A percentile compares a stretch with the other conserved stretches of the same genome.
Conservation (phyloP, 2,329 filamentous ascomycete genomes). For the Fusarium aywerte region DNA sequence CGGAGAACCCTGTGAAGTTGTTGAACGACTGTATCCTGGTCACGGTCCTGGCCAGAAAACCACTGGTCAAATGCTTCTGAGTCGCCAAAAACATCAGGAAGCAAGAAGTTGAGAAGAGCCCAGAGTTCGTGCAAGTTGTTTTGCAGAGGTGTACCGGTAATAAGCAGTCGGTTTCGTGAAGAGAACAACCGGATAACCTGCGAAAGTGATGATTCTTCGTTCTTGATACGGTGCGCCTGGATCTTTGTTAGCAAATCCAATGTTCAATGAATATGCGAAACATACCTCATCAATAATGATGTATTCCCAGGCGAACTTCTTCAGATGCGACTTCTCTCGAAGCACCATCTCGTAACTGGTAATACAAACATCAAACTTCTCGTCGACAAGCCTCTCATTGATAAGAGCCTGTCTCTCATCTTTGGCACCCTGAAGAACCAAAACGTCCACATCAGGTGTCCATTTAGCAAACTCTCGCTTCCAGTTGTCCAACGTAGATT, state of each 20-base stretch:
- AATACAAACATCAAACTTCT: slow-evolving; percentile 97
- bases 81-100: slow-evolving; percentile 98
- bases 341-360: slow-evolving; percentile 99
- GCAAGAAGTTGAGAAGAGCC: slow-evolving; percentile 95
- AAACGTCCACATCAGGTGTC: slow-evolving; percentile 94
- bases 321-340: slow-evolving; percentile 91
- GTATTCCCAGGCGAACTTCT: slow-evolving; percentile 99
- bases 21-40: slow-evolving; percentile 95
- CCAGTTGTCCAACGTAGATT: slow-evolving; percentile 99
- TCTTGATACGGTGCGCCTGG: slow-evolving; percentile 93
- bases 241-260: slow-evolving; percentile 26
- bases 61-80: slow-evolving; percentile 97
- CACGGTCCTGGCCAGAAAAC: slow-evolving; percentile 90
- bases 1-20: slow-evolving; percentile 93
- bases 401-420: slow-evolving; percentile 91
- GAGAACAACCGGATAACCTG: slow-evolving; percentile 97
- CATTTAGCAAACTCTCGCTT: slow-evolving; percentile 92
- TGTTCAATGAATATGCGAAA: background rate
- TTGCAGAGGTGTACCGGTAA: slow-evolving; percentile 95
- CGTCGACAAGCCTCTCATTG: slow-evolving; percentile 88
- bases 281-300: slow-evolving; percentile 92
- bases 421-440: slow-evolving; percentile 94
- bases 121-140: slow-evolving; percentile 98
- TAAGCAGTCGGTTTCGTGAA: slow-evolving; percentile 92
- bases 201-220: slow-evolving; percentile 95